phyloP scores from a whole-genome alignment of 768 basidiomycete species.

The Agaricus blazei region DNA sequence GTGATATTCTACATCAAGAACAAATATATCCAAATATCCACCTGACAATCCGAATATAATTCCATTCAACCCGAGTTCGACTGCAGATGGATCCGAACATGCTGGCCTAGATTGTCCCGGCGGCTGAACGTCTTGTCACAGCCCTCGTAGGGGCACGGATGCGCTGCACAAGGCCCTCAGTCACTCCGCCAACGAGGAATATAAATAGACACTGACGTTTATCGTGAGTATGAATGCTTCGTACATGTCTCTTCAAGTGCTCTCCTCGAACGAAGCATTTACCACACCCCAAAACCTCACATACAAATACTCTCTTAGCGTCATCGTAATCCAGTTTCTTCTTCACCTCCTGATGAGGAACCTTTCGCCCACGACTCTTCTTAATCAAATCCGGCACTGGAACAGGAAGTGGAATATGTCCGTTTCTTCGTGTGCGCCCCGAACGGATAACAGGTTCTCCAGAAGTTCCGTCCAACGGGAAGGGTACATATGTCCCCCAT shows the following conservation, averaged over 20 bases:
- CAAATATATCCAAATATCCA: slow-evolving; percentile 7
- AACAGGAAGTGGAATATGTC: slow-evolving; percentile 38
- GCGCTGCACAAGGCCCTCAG: slow-evolving; percentile 30
- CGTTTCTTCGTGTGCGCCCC: slow-evolving; percentile 24
- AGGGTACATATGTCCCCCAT: slow-evolving; percentile 4
- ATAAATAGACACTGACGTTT: slow-evolving; percentile 54
- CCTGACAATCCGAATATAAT: background rate
- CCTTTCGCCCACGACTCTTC: slow-evolving; percentile 56
- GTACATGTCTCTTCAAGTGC: slow-evolving; percentile 77
- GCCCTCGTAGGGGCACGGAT: slow-evolving; percentile 54
- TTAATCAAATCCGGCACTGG: slow-evolving; percentile 60
- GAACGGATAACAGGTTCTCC: slow-evolving; percentile 2
- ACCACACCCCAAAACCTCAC: slow-evolving; percentile 65
- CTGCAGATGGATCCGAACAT: slow-evolving; percentile 55
- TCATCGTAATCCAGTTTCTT: slow-evolving; percentile 12
- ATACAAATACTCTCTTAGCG: slow-evolving; percentile 51
- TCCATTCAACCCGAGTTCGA: slow-evolving; percentile 4
- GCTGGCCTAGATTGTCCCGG: slow-evolving; percentile 74
- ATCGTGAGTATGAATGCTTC: slow-evolving; percentile 78
- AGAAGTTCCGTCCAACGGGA: background rate
- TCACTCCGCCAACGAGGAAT: background rate
- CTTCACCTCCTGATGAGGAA: slow-evolving; percentile 31
- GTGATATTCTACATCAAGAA: slow-evolving; percentile 8
- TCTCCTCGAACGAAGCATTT: slow-evolving; percentile 79
- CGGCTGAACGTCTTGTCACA: slow-evolving; percentile 73